A percentile compares a stretch with the other conserved stretches of the same genome.
These are phyloP conservation scores for Xylaria palmicola DNA, from an alignment of 495 filamentous ascomycete species.

Conservation along the genomic window DNA sequence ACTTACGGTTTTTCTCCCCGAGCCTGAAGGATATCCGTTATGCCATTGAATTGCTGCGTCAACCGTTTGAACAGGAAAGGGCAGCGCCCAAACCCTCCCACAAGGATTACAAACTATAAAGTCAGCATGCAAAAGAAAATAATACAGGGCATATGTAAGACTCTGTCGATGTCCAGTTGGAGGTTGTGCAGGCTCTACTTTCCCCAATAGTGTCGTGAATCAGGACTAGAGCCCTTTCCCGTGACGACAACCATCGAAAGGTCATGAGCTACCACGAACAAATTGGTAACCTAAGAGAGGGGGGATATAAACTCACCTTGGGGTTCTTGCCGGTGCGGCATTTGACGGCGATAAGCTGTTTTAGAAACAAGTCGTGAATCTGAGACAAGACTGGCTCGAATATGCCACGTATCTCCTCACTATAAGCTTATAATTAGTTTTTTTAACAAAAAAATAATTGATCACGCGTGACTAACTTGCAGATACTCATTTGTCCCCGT, in stretches of 20 bases:
- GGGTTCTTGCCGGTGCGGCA: background rate
- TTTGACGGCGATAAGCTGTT: background rate
- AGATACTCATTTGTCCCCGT: background rate
- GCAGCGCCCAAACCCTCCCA: constrained; percentile 9
- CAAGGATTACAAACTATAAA: constrained; percentile 12
- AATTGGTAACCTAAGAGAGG: background rate
- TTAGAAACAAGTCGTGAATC: background rate
- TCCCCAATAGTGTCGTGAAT: too few species aligned
- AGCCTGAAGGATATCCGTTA: background rate
- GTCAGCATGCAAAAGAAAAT: background rate
- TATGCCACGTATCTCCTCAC: background rate
- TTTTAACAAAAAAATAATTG: background rate
- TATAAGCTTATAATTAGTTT: background rate
- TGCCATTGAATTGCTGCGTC: background rate
- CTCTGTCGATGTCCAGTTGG: too few species aligned
- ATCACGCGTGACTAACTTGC: background rate
- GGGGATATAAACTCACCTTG: background rate
- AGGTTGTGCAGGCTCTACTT: background rate
- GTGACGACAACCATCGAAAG: too few species aligned
- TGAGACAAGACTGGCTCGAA: background rate
- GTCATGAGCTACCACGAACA: too few species aligned
- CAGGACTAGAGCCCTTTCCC: too few species aligned
- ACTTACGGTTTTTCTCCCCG: constrained; percentile 5
- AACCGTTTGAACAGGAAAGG: background rate
- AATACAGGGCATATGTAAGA: too few species aligned